phyloP scores from a whole-genome alignment of 140 eudicot genomes.

The Erigeron philadelphicus region DNA sequence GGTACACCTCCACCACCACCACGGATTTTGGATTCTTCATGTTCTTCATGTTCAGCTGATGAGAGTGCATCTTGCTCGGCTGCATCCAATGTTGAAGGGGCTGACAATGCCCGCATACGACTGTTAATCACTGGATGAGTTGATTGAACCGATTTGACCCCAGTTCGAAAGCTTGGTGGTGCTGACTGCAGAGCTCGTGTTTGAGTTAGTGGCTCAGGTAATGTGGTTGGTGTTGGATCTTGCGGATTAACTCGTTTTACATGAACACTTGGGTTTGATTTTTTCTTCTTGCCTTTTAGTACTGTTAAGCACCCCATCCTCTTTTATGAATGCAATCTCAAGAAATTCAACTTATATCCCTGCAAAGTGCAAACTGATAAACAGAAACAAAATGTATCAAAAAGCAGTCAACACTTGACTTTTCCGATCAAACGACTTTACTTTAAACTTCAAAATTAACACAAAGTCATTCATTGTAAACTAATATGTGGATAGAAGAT shows the following conservation, averaged over 20 bases:
- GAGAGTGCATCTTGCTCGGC: conserved; percentile 60
- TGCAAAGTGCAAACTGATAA: conserved; percentile 22
- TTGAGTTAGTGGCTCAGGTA: conserved; percentile 67
- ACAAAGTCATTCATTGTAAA: not conserved
- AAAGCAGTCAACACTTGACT: conserved; percentile 2
- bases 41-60: conserved; percentile 63
- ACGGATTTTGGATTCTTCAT: conserved; percentile 46
- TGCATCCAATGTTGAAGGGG: conserved; percentile 76
- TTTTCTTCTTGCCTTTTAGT: conserved; percentile 75
- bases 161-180: conserved; percentile 78
- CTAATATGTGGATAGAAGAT: not conserved
- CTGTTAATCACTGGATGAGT: conserved; percentile 23
- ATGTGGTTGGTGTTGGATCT: conserved; percentile 66
- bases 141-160: conserved; percentile 58
- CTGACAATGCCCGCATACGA: conserved; percentile 66
- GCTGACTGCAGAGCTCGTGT: conserved; percentile 73
- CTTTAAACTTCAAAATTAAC: conserved; percentile 9
- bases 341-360: conserved; percentile 18
- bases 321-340: not conserved
- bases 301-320: conserved; percentile 83
- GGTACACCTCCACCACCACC: conserved; percentile 43
- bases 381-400: conserved; percentile 22
- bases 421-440: conserved; percentile 2
- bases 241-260: conserved; percentile 71
- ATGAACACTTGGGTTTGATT: conserved; percentile 41